Base-by-base conservation (phyloP, 73 alveolate species). In the Tetrahymena thermophila region DNA sequence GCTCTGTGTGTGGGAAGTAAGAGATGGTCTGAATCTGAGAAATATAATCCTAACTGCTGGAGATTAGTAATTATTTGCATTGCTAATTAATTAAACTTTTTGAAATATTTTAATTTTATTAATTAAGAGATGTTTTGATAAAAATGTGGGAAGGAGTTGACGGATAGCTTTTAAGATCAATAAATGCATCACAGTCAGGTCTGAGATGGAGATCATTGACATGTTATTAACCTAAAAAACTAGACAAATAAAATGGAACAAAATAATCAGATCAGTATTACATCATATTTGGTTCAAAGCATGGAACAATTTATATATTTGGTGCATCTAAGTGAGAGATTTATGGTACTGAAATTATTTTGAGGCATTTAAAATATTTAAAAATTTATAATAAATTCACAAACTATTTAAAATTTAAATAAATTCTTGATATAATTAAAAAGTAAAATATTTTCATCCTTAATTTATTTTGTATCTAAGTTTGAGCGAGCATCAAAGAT, bases 131-230 rank as follows among this genome's bases (percentile, higher is more conserved):
- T 19, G 37, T 71, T 28, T 31, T 71, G 17, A 71, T 71, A 19
- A 71, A 71, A 71, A 71, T 71, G 89, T 71, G 89, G 89, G 89
- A 71, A 71, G 89, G 89, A 19, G 89, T 71, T n/a, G 89, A 71
- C 11, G 89, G 89, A 10, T 19, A 71, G 37, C 89, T 71, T 7
- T 71, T 71, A 71, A 71, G 89, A 71, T 71, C 89, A 23, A 71
- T 71, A 0, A 71, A 71, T 71, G 89, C 40, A 19, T 71, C 89
- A 14, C 11, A 71, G 31, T 28, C 40, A 3, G 89, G 89, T 1
- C 11, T 71, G 23, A 71, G 89, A 71, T 71, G 89, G 89, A 71
- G 89, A n/a, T 71, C 89, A 28, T 71, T 71, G n/a, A 71, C 89
- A 14, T 71, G 89, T n/a, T 71, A 71, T 19, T n/a, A 71, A 71